Evolutionary conservation across 495 filamentous ascomycete genomes (phyloP).

Genomic region (Halenospora varia): DNA sequence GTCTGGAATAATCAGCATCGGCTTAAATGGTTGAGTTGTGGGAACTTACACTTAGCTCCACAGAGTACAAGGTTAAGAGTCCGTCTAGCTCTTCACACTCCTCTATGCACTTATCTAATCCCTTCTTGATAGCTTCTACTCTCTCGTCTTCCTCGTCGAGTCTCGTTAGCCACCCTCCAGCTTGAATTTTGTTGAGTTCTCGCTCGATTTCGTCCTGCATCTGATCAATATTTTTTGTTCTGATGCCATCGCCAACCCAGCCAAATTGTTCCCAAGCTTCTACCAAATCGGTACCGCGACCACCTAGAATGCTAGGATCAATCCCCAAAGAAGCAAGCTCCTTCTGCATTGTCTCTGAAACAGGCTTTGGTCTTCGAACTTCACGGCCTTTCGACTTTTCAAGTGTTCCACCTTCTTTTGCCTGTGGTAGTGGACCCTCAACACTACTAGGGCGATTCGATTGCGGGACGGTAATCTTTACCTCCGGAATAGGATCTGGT

Average conservation of each 20-base stretch:
- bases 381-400: constrained; percentile 25
- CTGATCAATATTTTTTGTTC: constrained; percentile 71
- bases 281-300: constrained; percentile 62
- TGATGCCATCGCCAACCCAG: constrained; percentile 74
- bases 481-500: constrained; percentile 41
- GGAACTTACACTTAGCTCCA: constrained; percentile 80
- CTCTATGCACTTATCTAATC: constrained; percentile 82
- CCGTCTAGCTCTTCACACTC: constrained; percentile 97
- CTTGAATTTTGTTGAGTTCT: constrained; percentile 85
- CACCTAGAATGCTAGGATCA: constrained; percentile 64
- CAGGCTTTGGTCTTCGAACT: constrained; percentile 49
- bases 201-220: constrained; percentile 79
- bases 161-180: constrained; percentile 85
- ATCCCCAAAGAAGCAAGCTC: constrained; percentile 76
- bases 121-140: constrained; percentile 71
- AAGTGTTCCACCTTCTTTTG: constrained; percentile 34
- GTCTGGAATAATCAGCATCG: constrained; percentile 58
- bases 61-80: constrained; percentile 85
- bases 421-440: constrained; percentile 29
- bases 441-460: constrained; percentile 28
- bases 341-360: constrained; percentile 70
- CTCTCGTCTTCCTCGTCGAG: constrained; percentile 88
- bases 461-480: constrained; percentile 43
- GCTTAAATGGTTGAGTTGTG: neutral
- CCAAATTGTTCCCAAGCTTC: constrained; percentile 81